A percentile compares a stretch with the other conserved stretches of the same genome.
These are phyloP conservation scores for Batkoa obscura DNA, from an alignment of 371 early-diverging fungal species.

Conservation along the genomic window DNA sequence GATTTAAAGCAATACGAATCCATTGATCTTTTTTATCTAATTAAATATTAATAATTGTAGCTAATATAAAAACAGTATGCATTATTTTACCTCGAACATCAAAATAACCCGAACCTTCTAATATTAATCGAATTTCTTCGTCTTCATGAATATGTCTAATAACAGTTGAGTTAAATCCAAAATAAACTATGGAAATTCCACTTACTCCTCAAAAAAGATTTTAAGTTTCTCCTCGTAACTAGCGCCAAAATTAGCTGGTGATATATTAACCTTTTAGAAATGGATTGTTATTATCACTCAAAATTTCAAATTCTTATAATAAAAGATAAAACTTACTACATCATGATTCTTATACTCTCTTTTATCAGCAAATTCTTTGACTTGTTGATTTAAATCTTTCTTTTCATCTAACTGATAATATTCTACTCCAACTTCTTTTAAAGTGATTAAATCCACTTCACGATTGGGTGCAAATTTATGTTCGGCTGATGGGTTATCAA, in stretches of 20 bases:
- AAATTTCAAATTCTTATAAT: not conserved
- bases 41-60: slow-evolving; percentile 1
- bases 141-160: slow-evolving; percentile 81
- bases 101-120: slow-evolving; percentile 82
- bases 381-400: slow-evolving; percentile 27
- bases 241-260: slow-evolving; percentile 49
- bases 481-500: slow-evolving; percentile 32
- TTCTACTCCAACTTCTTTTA: slow-evolving; percentile 43
- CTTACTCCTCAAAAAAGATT: slow-evolving; percentile 76
- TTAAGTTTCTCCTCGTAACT: slow-evolving; percentile 80
- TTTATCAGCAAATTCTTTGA: slow-evolving; percentile 49
- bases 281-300: not conserved
- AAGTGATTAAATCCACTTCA: slow-evolving; percentile 34
- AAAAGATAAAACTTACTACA: slow-evolving; percentile 22
- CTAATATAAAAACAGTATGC: not conserved
- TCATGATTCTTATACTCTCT: slow-evolving; percentile 81
- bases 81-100: slow-evolving; percentile 39
- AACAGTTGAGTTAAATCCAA: not conserved
- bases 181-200: slow-evolving; percentile 1
- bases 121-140: slow-evolving; percentile 85
- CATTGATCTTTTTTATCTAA: slow-evolving; percentile 54
- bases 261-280: slow-evolving; percentile 34
- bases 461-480: slow-evolving; percentile 49
- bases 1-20: slow-evolving; percentile 65
- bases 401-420: slow-evolving; percentile 47